Base-by-base conservation (phyloP, 2,329 filamentous ascomycete species). In the Alternaria postmessia region DNA sequence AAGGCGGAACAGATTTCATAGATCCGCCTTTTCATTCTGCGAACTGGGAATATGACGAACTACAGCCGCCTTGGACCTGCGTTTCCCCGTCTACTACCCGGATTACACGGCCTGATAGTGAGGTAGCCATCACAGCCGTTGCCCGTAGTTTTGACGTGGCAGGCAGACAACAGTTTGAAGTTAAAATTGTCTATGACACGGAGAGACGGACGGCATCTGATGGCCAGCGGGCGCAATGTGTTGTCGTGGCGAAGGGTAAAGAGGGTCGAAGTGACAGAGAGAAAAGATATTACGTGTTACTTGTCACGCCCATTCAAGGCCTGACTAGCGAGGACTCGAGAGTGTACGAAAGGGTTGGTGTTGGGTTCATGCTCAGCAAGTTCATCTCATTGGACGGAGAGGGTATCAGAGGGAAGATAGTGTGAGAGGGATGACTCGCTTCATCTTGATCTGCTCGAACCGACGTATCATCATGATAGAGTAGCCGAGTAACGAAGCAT, bases 331-430 rank as follows among this genome's bases (percentile, higher is more conserved):
- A 42, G 46, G 43, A 51, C 5, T 44, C 54, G 36, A 58, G 24
- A 39, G 38, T 49, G n/a, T 68, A 65, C 22, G 46, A 48, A 48
- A 56, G 67, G n/a, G 48, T 66, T 11, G 65, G 65, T 9, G 63
- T 59, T n/a, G 67, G 67, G 7, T 62, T 39, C 26, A 65, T 68
- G 61, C 49, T 58, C 26, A 65, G 63, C 34, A 68, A 59, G 49
- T 66, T 46, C 44, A 68, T 68, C 41, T 57, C 42, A 1, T 34
- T 64, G 5, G 57, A 62, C 7, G 43, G 22, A 11, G 44, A 53
- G 9, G 64, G 58, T 4, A 34, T 49, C 26, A 36, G 34, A 8
- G 58, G 56, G 32, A 34, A 16, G 32, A 16, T 64, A 14, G 30
- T 55, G 22, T 62, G 16, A 43, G 28, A 30, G 28, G 11, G 28